Percentiles rank a stretch among this genome's conserved stretches.
Evolutionary conservation across 495 filamentous ascomycete genomes (phyloP).

Genomic region (Mytilinidion resinicola): DNA sequence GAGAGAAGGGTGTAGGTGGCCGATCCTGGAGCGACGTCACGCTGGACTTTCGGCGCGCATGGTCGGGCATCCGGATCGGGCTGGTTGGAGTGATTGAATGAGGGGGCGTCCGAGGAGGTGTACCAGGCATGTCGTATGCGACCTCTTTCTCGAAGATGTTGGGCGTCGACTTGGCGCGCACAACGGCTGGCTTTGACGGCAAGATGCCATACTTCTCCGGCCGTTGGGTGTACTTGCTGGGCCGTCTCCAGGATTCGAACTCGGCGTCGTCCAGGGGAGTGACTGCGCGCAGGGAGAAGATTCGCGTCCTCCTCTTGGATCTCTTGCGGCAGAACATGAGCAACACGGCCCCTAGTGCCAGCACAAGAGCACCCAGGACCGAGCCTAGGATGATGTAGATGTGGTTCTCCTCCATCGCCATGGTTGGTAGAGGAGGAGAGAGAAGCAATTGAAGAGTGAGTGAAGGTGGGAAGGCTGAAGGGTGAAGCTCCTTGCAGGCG

Average conservation of each 20-base stretch:
- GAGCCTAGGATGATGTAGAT: conserved; percentile 25
- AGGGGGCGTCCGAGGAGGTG: conserved; percentile 12
- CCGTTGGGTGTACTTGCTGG: conserved; percentile 19
- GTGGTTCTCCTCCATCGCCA: conserved; percentile 12
- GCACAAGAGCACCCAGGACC: conserved; percentile 17
- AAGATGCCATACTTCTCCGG: conserved; percentile 24
- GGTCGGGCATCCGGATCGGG: conserved; percentile 18
- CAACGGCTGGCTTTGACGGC: conserved; percentile 17
- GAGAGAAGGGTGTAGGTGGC: conserved; percentile 27
- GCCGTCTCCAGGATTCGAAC: conserved; percentile 29
- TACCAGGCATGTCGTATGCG: background rate
- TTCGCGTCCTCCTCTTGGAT: conserved; percentile 21
- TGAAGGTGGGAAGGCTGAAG: background rate
- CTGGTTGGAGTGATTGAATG: conserved; percentile 9
- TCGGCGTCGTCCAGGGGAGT: conserved; percentile 29
- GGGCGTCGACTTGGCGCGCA: conserved; percentile 10
- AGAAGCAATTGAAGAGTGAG: background rate
- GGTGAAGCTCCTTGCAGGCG: background rate
- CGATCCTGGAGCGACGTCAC: conserved; percentile 22
- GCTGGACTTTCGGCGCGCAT: conserved; percentile 20
- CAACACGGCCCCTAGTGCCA: conserved; percentile 11
- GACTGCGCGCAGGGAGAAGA: conserved; percentile 25
- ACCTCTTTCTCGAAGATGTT: conserved; percentile 25
- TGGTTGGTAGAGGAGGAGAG: background rate
- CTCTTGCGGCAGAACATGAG: conserved; percentile 23